Evolutionary conservation across 129 eudicot species (phyloP).

Genomic region (Centaurea solstitialis): DNA sequence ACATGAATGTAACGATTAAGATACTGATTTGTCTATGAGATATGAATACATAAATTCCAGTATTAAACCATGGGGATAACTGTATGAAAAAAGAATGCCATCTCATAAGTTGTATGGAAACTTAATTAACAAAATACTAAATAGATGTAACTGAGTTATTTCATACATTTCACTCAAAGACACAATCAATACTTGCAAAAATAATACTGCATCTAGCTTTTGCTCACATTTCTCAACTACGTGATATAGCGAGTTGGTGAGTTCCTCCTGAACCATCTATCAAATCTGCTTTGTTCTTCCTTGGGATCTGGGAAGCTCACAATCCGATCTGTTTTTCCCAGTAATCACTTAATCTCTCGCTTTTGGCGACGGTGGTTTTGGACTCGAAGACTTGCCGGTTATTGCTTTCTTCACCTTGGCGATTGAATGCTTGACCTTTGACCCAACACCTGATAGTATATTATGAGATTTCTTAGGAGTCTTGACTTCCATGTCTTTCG

Average conservation of each 20-base stretch:
- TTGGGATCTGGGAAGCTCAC: constrained; percentile 6
- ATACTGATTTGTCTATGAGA: not conserved
- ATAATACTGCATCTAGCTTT: constrained; percentile 9
- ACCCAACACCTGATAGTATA: constrained; percentile 76
- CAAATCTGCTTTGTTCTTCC: not conserved
- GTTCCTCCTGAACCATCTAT: constrained; percentile 15
- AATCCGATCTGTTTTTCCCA: constrained; percentile 4
- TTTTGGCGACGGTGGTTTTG: constrained; percentile 63
- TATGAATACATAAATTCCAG: too few relatives aligned
- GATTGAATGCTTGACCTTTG: constrained; percentile 80
- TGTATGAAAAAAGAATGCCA: not conserved
- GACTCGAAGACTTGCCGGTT: constrained; percentile 60
- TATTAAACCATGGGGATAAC: too few relatives aligned
- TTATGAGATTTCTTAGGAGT: constrained; percentile 67
- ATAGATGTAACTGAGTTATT: constrained; percentile 9
- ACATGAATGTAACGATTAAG: not conserved
- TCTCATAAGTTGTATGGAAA: not conserved
- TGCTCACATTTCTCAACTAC: not conserved
- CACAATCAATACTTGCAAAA: constrained; percentile 19
- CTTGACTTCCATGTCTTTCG: constrained; percentile 57
- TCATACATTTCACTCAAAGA: constrained; percentile 29
- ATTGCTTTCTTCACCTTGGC: constrained; percentile 81
- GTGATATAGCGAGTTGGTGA: not conserved
- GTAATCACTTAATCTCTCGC: constrained; percentile 18
- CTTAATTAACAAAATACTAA: constrained; percentile 4